Percentiles rank a stretch among this genome's conserved stretches.
Evolutionary conservation across 2,329 filamentous ascomycete species (phyloP).

Genomic region (Fusarium graminum): DNA sequence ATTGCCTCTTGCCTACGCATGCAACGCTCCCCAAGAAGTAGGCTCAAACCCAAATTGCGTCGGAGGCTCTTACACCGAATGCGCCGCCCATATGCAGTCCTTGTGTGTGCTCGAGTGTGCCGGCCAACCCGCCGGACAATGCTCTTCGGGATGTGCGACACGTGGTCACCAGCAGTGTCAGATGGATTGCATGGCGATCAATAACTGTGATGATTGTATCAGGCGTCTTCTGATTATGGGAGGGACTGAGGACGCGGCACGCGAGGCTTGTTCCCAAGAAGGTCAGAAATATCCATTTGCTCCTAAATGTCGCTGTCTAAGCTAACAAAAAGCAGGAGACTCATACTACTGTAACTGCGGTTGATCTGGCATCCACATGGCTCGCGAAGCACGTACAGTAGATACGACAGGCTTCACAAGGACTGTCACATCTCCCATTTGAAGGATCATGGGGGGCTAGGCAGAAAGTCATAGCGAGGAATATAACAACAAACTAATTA

Average conservation of each 20-base stretch:
- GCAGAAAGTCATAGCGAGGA: too few relatives aligned
- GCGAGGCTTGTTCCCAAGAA: neutral
- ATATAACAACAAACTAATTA: too few relatives aligned
- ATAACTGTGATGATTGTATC: neutral
- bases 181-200: neutral
- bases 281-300: neutral
- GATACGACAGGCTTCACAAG: too few relatives aligned
- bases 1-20: neutral
- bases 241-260: neutral
- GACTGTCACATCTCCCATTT: too few relatives aligned
- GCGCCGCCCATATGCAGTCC: neutral
- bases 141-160: neutral
- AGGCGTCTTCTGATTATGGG: neutral
- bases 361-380: neutral
- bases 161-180: neutral
- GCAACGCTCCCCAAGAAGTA: neutral
- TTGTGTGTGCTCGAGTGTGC: neutral
- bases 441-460: too few relatives aligned
- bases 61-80: neutral
- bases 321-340: neutral
- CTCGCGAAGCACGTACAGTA: too few relatives aligned
- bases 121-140: neutral
- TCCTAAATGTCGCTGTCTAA: accelerated
- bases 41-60: neutral
- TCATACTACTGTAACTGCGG: neutral